Base-by-base conservation (phyloP, 441 rosid species). In the Brassica balearica region DNA sequence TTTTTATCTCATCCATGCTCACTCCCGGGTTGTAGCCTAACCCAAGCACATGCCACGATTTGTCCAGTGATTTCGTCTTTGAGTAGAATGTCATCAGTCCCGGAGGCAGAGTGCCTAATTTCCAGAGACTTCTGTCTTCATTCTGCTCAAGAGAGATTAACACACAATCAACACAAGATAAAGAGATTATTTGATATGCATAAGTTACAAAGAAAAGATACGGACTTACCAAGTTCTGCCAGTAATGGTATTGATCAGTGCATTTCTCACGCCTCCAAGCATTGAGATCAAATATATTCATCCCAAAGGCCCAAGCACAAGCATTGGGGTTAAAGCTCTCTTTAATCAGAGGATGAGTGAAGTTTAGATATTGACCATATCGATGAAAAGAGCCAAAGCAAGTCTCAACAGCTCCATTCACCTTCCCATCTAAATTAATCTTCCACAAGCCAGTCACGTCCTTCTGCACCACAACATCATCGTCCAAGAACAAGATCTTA, bases 1-100 rank as follows among this genome's bases (percentile, higher is more conserved):
- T 91, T 73, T 77, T 85, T 59, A 94, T 91, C 76, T 86, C 95
- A 64, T 92, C 94, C 94, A 87, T 87, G 84, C 96, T 90, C 69
- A 94, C 86, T 80, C 97, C 92, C n/a, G 98, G 98, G 85, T 90
- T 90, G 80, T 88, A 87, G 10, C 98, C 98, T 48, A 94, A 95
- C 64, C 98, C 98, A 8, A 89, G 93, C 38, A 90, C 92, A 56
- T 94, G 98, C 98, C 98, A 94, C 1, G 96, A 88, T 79, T 90
- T 92, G 84, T 92, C 97, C 75, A 94, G 56, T 36, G 98, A 88
- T 73, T 90, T 92, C 27, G 98, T 94, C 48, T 86, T 81, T 8
- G 94, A 87, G 84, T 88, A 90, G 78, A 94, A 94, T 80, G 97
- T 89, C 77, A 94, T 87, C 86, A 94, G 72, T 55, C 98, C 97